Evolutionary conservation across 331 rosid species (phyloP).

Genomic region (Telfairia occidentalis): DNA sequence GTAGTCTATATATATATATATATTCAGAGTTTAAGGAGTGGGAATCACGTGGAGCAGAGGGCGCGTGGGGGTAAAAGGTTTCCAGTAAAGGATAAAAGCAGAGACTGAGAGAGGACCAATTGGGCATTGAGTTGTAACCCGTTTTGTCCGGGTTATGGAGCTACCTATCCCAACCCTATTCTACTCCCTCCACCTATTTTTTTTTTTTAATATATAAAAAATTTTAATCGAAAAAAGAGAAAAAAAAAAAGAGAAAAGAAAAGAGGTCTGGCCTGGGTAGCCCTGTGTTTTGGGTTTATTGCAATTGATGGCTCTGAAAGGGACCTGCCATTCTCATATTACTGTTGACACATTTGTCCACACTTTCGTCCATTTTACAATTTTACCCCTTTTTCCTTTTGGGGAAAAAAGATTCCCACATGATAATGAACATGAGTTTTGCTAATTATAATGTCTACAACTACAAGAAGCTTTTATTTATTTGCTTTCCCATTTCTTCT

Average conservation of each 20-base stretch:
- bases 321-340: constrained; percentile 20
- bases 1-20: too few species aligned
- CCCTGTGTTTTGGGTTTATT: constrained; percentile 19
- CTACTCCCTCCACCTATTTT: not conserved
- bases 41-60: not conserved
- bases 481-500: not conserved
- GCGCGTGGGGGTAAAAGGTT: constrained; percentile 29
- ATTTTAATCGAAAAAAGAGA: too few species aligned
- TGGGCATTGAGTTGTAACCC: constrained; percentile 36
- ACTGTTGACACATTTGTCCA: constrained; percentile 18
- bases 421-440: constrained; percentile 4
- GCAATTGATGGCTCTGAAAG: constrained; percentile 30
- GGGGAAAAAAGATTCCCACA: constrained; percentile 7
- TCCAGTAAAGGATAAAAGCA: constrained; percentile 17
- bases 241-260: not conserved
- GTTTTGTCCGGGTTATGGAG: constrained; percentile 43
- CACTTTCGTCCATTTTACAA: not conserved
- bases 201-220: not conserved
- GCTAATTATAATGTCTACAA: constrained; percentile 13
- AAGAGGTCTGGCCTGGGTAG: not conserved
- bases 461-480: not conserved
- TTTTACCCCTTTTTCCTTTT: constrained; percentile 11
- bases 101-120: constrained; percentile 17
- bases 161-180: not conserved
- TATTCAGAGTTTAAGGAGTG: too few species aligned